These are phyloP conservation scores for Flaveria sonorensis DNA, from an alignment of 129 eudicot species.

Conservation along the genomic window DNA sequence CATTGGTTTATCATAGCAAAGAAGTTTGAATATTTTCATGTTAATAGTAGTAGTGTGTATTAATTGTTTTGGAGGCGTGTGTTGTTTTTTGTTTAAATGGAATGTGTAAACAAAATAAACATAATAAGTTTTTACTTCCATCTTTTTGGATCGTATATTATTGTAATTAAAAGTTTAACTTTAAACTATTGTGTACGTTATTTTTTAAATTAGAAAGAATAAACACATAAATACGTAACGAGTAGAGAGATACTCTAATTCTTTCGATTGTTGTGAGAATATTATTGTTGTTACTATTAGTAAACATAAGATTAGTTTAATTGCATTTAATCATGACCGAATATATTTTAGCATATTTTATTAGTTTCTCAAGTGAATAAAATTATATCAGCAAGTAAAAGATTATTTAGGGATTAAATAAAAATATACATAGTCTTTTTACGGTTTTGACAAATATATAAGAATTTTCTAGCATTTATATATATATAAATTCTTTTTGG, in stretches of 20 bases:
- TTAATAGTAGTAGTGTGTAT: slow-evolving; percentile 34
- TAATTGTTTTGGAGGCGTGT: slow-evolving; percentile 28
- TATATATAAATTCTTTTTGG: not conserved
- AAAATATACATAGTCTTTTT: too few relatives aligned
- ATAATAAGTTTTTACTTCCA: slow-evolving; percentile 1
- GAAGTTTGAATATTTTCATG: slow-evolving; percentile 27
- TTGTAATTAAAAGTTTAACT: too few relatives aligned
- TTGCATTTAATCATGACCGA: not conserved
- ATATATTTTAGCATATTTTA: too few relatives aligned
- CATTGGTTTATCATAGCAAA: slow-evolving; percentile 30
- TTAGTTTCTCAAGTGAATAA: not conserved
- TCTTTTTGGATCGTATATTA: not conserved
- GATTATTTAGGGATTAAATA: not conserved
- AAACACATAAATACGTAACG: too few relatives aligned
- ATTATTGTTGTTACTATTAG: too few relatives aligned
- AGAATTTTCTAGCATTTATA: not conserved
- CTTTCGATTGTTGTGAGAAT: too few relatives aligned
- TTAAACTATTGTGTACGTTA: too few relatives aligned
- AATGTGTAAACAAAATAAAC: slow-evolving; percentile 18
- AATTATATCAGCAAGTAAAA: not conserved
- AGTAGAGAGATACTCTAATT: too few relatives aligned
- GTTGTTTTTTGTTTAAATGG: slow-evolving; percentile 18
- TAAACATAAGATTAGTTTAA: too few relatives aligned
- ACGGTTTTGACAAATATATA: not conserved
- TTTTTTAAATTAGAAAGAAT: too few relatives aligned